Evolutionary conservation across 768 basidiomycete genomes (phyloP), one percentile per base, ranked within the genome.

Genomic region (Tylopilus sp.): DNA sequence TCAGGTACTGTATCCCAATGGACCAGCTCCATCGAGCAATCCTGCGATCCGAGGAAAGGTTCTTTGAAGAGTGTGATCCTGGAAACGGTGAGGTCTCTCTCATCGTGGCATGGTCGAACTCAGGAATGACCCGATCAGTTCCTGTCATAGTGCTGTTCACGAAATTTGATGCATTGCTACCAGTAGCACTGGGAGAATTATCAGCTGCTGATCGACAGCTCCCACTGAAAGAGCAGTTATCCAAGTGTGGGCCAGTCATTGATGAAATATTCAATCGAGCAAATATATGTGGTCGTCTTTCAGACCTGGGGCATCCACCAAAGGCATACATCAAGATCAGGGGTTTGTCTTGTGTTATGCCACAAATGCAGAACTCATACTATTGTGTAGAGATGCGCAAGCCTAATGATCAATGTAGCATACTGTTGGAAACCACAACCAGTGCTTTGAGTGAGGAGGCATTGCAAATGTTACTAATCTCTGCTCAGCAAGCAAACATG

Each of bases 131-230:
- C n/a, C n/a, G n/a, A n/a, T n/a, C n/a, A n/a, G n/a, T n/a, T n/a
- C n/a, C n/a, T 6, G 48, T 54, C 8, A 19, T 57, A 1, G 48
- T 57, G 14, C 10, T 54, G n/a, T 54, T 57, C 38, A 57, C 52
- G 4, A 56, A 56, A 28, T 56, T 40, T 28, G 51, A 56, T 44
- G 55, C 55, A 3, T 47, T 56, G 8, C 24, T 25, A 22, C 6
- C 42, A 2, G 16, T 22, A 14, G 55, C 55, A 14, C 1, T 53
- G 9, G 34, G 28, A 12, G 44, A 31, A 28, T 13, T 56, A 7
- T 1, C 13, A 6, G 22, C 29, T n/a, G 10, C n/a, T 14, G 33
- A 53, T 48, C 19, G 24, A 11, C 40, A 17, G 10, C 8, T 43
- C 16, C n/a, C 41, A 4, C 6, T 12, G 2, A 14, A 13, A 25